These are phyloP conservation scores for Tricholoma sp. DNA, from an alignment of 768 basidiomycete genomes.

Conservation along the genomic window DNA sequence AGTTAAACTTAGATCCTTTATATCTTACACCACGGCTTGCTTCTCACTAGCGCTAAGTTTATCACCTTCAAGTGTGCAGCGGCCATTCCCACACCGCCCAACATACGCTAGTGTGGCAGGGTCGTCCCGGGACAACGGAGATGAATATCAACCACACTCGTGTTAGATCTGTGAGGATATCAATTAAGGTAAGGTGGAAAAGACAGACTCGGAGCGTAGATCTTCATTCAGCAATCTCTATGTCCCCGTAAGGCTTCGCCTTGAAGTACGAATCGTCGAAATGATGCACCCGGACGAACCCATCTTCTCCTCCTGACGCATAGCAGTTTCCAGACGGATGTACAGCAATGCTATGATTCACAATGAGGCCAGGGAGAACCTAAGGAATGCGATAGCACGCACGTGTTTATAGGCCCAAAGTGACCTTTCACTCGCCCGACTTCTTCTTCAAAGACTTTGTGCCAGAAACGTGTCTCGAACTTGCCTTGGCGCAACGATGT, in stretches of 20 bases:
- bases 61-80: not conserved
- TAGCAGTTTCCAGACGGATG: conserved; percentile 86
- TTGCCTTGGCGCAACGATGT: conserved; percentile 92
- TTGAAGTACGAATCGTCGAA: conserved; percentile 95
- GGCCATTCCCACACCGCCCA: not conserved
- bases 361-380: not conserved
- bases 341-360: conserved; percentile 69
- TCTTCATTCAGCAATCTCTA: conserved; percentile 56
- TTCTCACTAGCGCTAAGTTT: not conserved
- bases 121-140: no score
- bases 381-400: conserved; percentile 28
- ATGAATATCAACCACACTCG: no score
- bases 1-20: no score
- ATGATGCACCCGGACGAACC: conserved; percentile 87
- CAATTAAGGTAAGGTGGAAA: not conserved
- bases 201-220: not conserved
- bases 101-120: no score
- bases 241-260: conserved; percentile 85
- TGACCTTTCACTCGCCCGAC: conserved; percentile 97
- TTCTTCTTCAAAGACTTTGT: conserved; percentile 94
- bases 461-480: conserved; percentile 98
- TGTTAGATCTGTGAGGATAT: not conserved
- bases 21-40: no score
- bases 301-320: conserved; percentile 96
- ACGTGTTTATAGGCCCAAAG: conserved; percentile 97